These are phyloP conservation scores for Ruellia speciosa DNA, from an alignment of 305 asterid species.

Conservation along the genomic window DNA sequence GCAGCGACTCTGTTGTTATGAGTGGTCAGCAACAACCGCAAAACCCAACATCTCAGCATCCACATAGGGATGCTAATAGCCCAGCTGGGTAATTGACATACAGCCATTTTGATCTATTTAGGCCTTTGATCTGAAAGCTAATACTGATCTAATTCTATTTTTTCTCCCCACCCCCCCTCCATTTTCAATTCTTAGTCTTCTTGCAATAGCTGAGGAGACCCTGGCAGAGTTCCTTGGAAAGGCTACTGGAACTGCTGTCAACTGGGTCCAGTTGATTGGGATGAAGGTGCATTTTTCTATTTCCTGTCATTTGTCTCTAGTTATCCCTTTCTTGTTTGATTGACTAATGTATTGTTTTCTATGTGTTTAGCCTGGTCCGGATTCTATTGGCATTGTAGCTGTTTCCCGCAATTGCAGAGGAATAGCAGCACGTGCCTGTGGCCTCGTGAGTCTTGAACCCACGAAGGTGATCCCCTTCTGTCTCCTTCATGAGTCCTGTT, in stretches of 20 bases:
- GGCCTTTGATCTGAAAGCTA: not conserved
- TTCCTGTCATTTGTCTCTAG: not conserved
- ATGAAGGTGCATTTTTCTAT: conserved; percentile 58
- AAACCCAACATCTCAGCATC: conserved; percentile 86
- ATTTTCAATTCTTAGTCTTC: conserved; percentile 44
- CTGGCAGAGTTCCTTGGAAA: conserved; percentile 98
- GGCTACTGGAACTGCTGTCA: conserved; percentile 99
- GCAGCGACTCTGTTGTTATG: conserved; percentile 93
- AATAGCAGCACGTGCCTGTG: conserved; percentile 98
- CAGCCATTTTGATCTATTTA: not conserved
- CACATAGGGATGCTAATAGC: conserved; percentile 82
- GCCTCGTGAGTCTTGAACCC: conserved; percentile 99
- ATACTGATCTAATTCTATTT: not conserved
- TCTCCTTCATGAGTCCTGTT: too few species aligned
- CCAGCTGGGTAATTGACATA: conserved; percentile 78
- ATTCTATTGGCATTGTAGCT: conserved; percentile 98
- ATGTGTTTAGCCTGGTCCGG: conserved; percentile 96
- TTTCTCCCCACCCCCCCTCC: not conserved
- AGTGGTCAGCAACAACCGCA: conserved; percentile 83
- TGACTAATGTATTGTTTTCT: conserved; percentile 8
- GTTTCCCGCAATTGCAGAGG: conserved; percentile 96
- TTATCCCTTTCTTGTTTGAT: not conserved
- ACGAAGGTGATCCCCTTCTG: conserved; percentile 48
- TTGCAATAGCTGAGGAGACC: conserved; percentile 97
- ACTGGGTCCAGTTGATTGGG: conserved; percentile 99